Percentiles rank a stretch among this genome's conserved stretches.
These are phyloP conservation scores for Calonectria ilicicola DNA, from an alignment of 2,329 filamentous ascomycete genomes.

Conservation along the genomic window DNA sequence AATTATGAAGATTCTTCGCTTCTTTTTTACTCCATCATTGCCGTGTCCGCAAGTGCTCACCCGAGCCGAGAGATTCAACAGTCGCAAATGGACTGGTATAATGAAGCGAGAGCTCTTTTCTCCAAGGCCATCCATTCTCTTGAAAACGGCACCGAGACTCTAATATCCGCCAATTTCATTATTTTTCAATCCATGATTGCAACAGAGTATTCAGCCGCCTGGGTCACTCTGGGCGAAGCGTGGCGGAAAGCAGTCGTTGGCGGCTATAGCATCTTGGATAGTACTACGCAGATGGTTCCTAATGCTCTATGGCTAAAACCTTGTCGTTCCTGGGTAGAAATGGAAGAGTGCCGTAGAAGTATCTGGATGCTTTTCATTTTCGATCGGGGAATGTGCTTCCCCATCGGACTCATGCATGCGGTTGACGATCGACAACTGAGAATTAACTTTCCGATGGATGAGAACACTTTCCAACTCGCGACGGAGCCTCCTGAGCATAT, in stretches of 20 bases:
- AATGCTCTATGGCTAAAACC: constrained; percentile 19
- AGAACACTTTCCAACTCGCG: constrained; percentile 30
- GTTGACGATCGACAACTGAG: constrained; percentile 40
- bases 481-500: neutral
- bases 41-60: constrained; percentile 35
- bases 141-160: constrained; percentile 28
- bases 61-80: constrained; percentile 29
- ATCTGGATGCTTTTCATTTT: constrained; percentile 41
- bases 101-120: constrained; percentile 30
- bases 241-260: constrained; percentile 40
- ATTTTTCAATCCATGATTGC: constrained; percentile 33
- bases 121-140: constrained; percentile 26
- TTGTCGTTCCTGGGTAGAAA: constrained; percentile 28
- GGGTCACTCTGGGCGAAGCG: constrained; percentile 37
- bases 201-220: constrained; percentile 32
- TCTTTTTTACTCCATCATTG: constrained; percentile 33
- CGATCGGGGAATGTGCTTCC: constrained; percentile 40
- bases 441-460: constrained; percentile 37
- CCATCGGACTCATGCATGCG: constrained; percentile 37
- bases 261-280: constrained; percentile 32
- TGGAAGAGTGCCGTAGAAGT: constrained; percentile 35
- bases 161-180: constrained; percentile 37
- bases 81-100: constrained; percentile 34
- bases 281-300: neutral
- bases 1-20: neutral